Percentiles rank a stretch among this genome's conserved stretches.
Evolutionary conservation across 208 protist genomes (phyloP).

Genomic region (Leishmania lainsoni): DNA sequence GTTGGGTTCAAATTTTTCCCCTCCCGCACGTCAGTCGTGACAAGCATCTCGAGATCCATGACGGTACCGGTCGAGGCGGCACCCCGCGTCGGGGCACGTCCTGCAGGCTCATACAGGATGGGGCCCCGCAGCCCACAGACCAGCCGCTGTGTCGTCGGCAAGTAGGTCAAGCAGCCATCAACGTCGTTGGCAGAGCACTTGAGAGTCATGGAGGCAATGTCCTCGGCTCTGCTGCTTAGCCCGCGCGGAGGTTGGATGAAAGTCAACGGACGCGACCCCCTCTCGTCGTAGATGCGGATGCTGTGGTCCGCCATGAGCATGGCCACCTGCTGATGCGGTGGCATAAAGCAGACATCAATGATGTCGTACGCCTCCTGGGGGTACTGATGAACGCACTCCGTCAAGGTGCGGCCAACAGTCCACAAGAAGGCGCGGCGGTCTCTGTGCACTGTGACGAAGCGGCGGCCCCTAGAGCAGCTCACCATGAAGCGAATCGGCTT

Average conservation of each 20-base stretch:
- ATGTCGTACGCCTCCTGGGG: conserved; percentile 85
- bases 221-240: conserved; percentile 52
- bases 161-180: conserved; percentile 68
- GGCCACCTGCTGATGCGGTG: conserved; percentile 50
- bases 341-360: conserved; percentile 59
- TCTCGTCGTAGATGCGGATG: conserved; percentile 77
- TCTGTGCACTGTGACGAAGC: conserved; percentile 77
- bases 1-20: not conserved
- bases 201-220: conserved; percentile 64
- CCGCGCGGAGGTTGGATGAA: conserved; percentile 50
- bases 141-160: conserved; percentile 46
- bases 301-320: conserved; percentile 68
- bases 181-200: conserved; percentile 60
- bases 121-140: conserved; percentile 72
- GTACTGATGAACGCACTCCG: conserved; percentile 69
- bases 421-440: conserved; percentile 78
- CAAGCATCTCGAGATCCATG: not conserved
- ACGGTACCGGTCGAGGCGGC: too few species aligned
- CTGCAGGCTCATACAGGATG: conserved; percentile 60
- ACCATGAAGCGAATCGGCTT: conserved; percentile 53
- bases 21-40: not conserved
- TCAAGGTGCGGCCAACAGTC: conserved; percentile 59
- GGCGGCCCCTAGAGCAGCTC: conserved; percentile 46
- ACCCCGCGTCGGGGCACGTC: not conserved
- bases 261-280: conserved; percentile 52